Percentiles rank a stretch among this genome's conserved stretches.
These are phyloP conservation scores for Fusarium verrucosum DNA, from an alignment of 2,329 filamentous ascomycete species.

Conservation along the genomic window DNA sequence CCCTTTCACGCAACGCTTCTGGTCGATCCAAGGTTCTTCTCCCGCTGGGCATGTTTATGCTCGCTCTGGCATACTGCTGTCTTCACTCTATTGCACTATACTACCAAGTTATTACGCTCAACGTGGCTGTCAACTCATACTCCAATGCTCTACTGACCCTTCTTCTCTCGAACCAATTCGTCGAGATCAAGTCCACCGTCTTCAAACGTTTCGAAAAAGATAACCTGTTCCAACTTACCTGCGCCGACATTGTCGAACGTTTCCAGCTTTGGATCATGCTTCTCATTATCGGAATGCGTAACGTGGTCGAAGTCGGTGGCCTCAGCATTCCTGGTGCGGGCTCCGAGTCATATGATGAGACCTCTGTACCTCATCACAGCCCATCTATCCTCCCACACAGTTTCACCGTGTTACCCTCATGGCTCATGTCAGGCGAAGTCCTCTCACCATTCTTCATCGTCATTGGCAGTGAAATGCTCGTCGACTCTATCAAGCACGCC, in stretches of 20 bases:
- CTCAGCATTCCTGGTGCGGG: conserved; percentile 70
- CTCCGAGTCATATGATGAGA: conserved; percentile 57
- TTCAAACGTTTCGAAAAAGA: conserved; percentile 99
- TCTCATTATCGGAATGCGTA: conserved; percentile 93
- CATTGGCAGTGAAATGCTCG: conserved; percentile 93
- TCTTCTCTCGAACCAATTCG: conserved; percentile 95
- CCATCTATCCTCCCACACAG: conserved; percentile 86
- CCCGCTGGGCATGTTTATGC: conserved; percentile 88
- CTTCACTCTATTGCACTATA: conserved; percentile 88
- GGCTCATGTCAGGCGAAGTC: conserved; percentile 81
- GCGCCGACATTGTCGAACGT: conserved; percentile 94
- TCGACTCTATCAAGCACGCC: conserved; percentile 96
- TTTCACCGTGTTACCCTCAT: conserved; percentile 88
- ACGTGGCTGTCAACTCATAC: conserved; percentile 98
- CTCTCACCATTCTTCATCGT: conserved; percentile 94
- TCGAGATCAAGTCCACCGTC: conserved; percentile 97
- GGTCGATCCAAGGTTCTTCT: conserved; percentile 91
- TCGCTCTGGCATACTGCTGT: conserved; percentile 88
- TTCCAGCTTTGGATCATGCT: conserved; percentile 99
- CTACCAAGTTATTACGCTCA: conserved; percentile 97
- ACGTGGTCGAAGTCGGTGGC: conserved; percentile 94
- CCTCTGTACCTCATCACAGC: conserved; percentile 69
- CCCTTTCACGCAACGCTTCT: conserved; percentile 84
- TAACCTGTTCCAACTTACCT: conserved; percentile 95
- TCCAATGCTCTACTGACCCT: conserved; percentile 94